These are phyloP conservation scores for Arthroderma sp. DNA, from an alignment of 2,329 filamentous ascomycete genomes.

Conservation along the genomic window DNA sequence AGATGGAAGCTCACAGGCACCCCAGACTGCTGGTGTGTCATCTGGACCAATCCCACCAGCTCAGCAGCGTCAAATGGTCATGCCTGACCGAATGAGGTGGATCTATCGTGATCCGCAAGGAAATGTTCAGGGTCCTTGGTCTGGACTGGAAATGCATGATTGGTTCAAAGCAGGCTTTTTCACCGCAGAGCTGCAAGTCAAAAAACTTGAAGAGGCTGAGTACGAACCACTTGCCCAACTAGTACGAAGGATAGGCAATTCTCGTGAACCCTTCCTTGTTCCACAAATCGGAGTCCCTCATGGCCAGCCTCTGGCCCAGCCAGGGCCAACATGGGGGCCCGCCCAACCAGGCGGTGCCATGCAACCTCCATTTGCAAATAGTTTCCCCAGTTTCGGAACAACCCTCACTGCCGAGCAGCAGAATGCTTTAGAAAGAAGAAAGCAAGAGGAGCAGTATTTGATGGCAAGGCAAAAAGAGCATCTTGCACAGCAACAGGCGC, in stretches of 20 bases:
- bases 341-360: conserved; percentile 46
- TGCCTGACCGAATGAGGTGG: conserved; percentile 98
- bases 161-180: conserved; percentile 99
- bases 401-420: conserved; percentile 96
- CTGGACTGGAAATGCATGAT: conserved; percentile 96
- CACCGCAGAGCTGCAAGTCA: conserved; percentile 83
- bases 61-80: conserved; percentile 83
- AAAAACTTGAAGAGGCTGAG: conserved; percentile 83
- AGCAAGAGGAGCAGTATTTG: conserved; percentile 94
- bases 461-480: conserved; percentile 95
- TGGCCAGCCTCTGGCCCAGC: conserved; percentile 50
- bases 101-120: conserved; percentile 93
- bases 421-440: conserved; percentile 87
- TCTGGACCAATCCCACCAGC: conserved; percentile 54
- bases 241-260: conserved; percentile 91
- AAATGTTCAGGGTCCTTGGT: conserved; percentile 85
- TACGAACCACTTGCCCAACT: conserved; percentile 93
- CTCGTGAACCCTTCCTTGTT: conserved; percentile 90
- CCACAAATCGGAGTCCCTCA: conserved; percentile 93
- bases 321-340: conserved; percentile 35
- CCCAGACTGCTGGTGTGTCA: conserved; percentile 26
- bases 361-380: conserved; percentile 78
- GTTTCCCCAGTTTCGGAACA: conserved; percentile 91
- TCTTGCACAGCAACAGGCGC: conserved; percentile 72
- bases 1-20: conserved; percentile 21